These are phyloP conservation scores for Priceomyces castillae DNA, from an alignment of 805 yeast species.

Conservation along the genomic window DNA sequence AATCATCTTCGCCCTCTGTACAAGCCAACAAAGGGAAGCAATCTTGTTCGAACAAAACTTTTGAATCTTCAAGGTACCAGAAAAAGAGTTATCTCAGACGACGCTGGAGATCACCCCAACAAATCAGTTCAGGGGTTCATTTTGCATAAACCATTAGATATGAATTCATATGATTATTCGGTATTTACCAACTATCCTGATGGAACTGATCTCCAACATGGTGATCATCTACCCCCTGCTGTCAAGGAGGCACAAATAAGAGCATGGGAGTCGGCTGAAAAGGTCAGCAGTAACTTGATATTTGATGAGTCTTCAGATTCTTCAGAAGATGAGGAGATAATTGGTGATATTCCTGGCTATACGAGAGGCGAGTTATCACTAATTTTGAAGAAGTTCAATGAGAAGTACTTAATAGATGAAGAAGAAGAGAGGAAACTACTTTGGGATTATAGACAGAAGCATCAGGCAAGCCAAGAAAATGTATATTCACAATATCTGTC, in stretches of 20 bases:
- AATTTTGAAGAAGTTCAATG: constrained; percentile 17
- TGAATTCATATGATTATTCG: constrained; percentile 36
- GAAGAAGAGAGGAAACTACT: constrained; percentile 25
- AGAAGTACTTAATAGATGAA: constrained; percentile 12
- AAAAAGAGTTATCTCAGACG: constrained; percentile 19
- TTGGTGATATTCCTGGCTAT: constrained; percentile 39
- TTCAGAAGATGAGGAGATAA: constrained; percentile 19
- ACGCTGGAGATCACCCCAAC: constrained; percentile 15
- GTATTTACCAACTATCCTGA: constrained; percentile 27
- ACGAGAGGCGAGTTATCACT: constrained; percentile 34
- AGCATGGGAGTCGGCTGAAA: constrained; percentile 47
- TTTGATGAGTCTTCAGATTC: constrained; percentile 30
- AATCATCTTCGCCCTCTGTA: constrained; percentile 1
- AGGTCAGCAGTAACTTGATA: constrained; percentile 33
- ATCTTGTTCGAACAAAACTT: constrained; percentile 33
- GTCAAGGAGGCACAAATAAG: constrained; percentile 40
- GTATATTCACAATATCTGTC: constrained; percentile 33
- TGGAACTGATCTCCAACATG: constrained; percentile 15
- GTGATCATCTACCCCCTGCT: constrained; percentile 27
- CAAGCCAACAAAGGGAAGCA: constrained; percentile 23
- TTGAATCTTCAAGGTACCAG: constrained; percentile 39
- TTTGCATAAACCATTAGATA: constrained; percentile 30
- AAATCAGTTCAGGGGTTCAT: constrained; percentile 23
- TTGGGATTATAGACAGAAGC: constrained; percentile 29
- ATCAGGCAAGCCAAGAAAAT: constrained; percentile 32